Conservation (phyloP, 495 filamentous ascomycete genomes). For the Neurospora sp. region DNA sequence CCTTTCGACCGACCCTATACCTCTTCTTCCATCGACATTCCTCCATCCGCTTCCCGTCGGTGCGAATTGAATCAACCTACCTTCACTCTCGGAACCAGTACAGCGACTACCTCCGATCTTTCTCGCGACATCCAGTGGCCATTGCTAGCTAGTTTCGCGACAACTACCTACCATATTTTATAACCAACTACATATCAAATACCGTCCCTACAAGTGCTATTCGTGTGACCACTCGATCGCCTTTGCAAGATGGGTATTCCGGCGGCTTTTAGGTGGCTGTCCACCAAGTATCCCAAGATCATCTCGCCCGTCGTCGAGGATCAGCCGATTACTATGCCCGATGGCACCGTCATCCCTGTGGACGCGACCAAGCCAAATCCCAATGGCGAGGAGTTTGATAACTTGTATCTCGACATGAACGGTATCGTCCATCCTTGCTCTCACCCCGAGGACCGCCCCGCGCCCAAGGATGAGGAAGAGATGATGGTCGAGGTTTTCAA, state of each 20-base stretch:
- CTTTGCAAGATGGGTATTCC: constrained; percentile 77
- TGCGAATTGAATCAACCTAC: not conserved
- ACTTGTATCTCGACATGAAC: constrained; percentile 98
- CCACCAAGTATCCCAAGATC: constrained; percentile 93
- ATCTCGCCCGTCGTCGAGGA: constrained; percentile 86
- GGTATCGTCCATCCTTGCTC: constrained; percentile 99
- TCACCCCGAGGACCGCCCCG: constrained; percentile 86
- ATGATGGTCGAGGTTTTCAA: constrained; percentile 99
- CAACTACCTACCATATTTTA: not conserved
- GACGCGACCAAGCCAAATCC: constrained; percentile 80
- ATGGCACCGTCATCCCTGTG: constrained; percentile 73
- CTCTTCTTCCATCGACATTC: not conserved
- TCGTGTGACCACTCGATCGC: not conserved
- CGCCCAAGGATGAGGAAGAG: constrained; percentile 89
- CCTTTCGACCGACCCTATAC: not conserved
- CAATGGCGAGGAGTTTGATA: constrained; percentile 96
- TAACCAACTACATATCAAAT: not conserved
- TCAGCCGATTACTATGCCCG: constrained; percentile 57
- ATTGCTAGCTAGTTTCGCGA: not conserved
- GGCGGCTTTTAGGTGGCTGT: constrained; percentile 87
- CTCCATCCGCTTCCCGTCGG: not conserved
- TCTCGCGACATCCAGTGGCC: not conserved
- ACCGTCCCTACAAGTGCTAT: not conserved
- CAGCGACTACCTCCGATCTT: not conserved
- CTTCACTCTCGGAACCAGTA: not conserved